Percentiles rank a stretch among this genome's conserved stretches.
Evolutionary conservation across 345 rosid species (phyloP).

Genomic region (Bruguiera parviflora): DNA sequence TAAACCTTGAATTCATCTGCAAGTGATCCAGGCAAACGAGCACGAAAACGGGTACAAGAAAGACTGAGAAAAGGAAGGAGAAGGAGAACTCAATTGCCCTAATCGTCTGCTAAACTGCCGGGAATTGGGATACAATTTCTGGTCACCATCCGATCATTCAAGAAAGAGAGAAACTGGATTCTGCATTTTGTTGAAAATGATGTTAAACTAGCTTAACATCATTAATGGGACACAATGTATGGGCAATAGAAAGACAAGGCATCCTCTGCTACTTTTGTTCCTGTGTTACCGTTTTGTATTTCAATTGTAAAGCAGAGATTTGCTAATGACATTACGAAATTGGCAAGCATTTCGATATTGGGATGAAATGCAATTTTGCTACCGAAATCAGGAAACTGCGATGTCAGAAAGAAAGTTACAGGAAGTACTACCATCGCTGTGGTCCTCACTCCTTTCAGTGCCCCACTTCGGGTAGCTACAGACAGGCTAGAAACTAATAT

Average conservation of each 20-base stretch:
- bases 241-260: background rate
- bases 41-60: background rate
- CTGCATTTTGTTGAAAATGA: background rate
- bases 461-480: background rate
- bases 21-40: background rate
- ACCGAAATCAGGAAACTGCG: background rate
- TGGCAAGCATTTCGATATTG: background rate
- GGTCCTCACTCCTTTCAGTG: background rate
- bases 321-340: background rate
- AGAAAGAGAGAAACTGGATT: background rate
- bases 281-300: background rate
- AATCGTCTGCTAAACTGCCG: background rate
- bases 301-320: slow-evolving; percentile 10
- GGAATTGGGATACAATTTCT: background rate
- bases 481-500: too few relatives aligned
- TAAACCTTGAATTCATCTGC: too few relatives aligned
- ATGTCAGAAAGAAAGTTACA: background rate
- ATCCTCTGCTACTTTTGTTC: background rate
- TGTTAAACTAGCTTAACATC: too few relatives aligned
- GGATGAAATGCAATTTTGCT: background rate
- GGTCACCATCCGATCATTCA: background rate
- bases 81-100: background rate
- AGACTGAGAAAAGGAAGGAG: background rate
- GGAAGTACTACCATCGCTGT: background rate
- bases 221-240: background rate